Percentiles rank a stretch among this genome's conserved stretches.
Evolutionary conservation across 768 basidiomycete genomes (phyloP).

Genomic region (Atractiella rhizophila): DNA sequence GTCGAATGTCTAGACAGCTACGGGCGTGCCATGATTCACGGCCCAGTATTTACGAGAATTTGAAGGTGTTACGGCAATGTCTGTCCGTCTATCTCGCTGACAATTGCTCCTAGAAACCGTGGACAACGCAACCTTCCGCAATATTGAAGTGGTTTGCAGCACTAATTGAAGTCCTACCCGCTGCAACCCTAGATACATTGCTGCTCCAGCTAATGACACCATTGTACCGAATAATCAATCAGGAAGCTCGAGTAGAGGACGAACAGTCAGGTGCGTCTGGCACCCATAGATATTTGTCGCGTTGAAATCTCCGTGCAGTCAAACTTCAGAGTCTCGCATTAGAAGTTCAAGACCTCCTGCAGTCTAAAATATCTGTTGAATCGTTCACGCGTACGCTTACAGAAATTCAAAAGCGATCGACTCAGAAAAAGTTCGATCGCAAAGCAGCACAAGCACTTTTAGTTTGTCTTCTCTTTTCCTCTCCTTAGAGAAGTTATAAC

Average conservation of each 20-base stretch:
- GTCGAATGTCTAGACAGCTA: slow-evolving; percentile 53
- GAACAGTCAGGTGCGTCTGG: slow-evolving; percentile 40
- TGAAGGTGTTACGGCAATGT: slow-evolving; percentile 3
- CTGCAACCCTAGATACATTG: slow-evolving; percentile 35
- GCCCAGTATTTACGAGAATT: slow-evolving; percentile 12
- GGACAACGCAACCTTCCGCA: slow-evolving; percentile 55
- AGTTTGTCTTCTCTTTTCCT: slow-evolving; percentile 20
- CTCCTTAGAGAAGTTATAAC: not conserved
- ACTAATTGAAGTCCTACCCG: slow-evolving; percentile 48
- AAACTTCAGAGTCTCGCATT: slow-evolving; percentile 54
- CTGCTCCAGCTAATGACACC: slow-evolving; percentile 66
- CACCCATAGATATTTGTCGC: not conserved
- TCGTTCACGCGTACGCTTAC: slow-evolving; percentile 58
- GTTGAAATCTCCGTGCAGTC: slow-evolving; percentile 26
- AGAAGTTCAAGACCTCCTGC: slow-evolving; percentile 69
- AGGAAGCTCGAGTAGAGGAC: slow-evolving; percentile 49
- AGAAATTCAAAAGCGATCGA: slow-evolving; percentile 44
- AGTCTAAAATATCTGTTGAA: slow-evolving; percentile 62
- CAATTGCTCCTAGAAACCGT: slow-evolving; percentile 30
- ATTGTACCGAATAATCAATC: slow-evolving; percentile 61
- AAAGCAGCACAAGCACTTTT: slow-evolving; percentile 34
- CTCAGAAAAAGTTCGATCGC: slow-evolving; percentile 43
- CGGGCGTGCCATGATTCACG: slow-evolving; percentile 14
- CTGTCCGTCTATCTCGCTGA: not conserved
- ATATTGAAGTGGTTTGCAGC: slow-evolving; percentile 84